Evolutionary conservation across 805 yeast species (phyloP).

Genomic region (Wickerhamiella hasegawae): DNA sequence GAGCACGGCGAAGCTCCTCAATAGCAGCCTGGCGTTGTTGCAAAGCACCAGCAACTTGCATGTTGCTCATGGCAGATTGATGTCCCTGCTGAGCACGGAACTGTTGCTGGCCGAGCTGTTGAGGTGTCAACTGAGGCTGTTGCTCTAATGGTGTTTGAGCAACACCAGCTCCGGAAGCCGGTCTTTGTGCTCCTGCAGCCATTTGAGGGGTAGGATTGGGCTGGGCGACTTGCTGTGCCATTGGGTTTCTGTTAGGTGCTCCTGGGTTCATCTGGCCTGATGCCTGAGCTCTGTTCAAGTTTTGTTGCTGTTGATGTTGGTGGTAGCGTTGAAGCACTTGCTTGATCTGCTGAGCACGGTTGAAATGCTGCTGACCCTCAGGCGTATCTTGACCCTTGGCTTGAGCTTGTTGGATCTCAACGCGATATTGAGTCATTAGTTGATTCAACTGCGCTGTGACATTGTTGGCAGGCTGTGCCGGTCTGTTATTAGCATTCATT

Average conservation of each 20-base stretch:
- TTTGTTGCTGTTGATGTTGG: conserved; percentile 12
- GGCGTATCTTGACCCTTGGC: conserved; percentile 17
- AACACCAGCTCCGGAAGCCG: conserved; percentile 4
- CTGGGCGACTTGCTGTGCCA: conserved; percentile 8
- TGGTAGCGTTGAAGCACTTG: conserved; percentile 13
- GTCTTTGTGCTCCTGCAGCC: neutral
- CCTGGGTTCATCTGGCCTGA: conserved; percentile 8
- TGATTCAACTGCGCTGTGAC: conserved; percentile 14
- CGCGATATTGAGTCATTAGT: conserved; percentile 19
- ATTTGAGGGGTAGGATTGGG: conserved; percentile 2
- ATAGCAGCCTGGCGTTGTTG: conserved; percentile 15
- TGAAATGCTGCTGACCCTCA: conserved; percentile 19
- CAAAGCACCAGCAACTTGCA: conserved; percentile 10
- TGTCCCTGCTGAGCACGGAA: conserved; percentile 7
- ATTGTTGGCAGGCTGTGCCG: neutral
- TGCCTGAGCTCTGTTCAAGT: conserved; percentile 6
- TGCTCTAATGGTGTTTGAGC: too few relatives aligned
- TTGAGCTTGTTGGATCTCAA: conserved; percentile 15
- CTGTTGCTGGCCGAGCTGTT: conserved; percentile 7
- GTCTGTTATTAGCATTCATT: neutral
- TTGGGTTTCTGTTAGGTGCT: conserved; percentile 7
- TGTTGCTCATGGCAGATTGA: conserved; percentile 7
- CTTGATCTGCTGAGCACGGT: conserved; percentile 19
- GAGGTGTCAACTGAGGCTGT: conserved; percentile 7
- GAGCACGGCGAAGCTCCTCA: conserved; percentile 11